Conservation (phyloP, 1,139 yeast genomes). For the Geotrichum cucujoidarum region DNA sequence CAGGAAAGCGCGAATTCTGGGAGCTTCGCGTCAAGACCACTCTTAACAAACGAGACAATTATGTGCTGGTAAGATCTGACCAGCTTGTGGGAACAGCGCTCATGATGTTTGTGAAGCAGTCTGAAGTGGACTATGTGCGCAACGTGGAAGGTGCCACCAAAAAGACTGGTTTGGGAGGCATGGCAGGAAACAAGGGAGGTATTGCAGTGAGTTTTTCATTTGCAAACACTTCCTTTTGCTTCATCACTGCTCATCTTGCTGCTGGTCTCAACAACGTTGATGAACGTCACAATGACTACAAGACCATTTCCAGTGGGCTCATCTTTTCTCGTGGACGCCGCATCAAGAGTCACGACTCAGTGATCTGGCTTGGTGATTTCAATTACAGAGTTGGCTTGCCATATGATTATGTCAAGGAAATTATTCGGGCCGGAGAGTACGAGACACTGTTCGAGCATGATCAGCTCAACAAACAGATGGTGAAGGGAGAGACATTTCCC, state of each 20-base stretch:
- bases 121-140: constrained; percentile 58
- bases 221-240: constrained; percentile 73
- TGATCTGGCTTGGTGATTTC: constrained; percentile 94
- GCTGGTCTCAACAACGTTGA: constrained; percentile 83
- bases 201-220: constrained; percentile 76
- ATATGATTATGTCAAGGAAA: constrained; percentile 66
- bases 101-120: constrained; percentile 62
- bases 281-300: constrained; percentile 85
- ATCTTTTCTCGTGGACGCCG: constrained; percentile 66
- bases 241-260: constrained; percentile 89
- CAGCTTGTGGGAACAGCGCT: constrained; percentile 92
- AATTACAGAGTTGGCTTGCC: constrained; percentile 76
- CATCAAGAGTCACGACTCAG: constrained; percentile 76
- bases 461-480: constrained; percentile 80
- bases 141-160: constrained; percentile 75
- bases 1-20: constrained; percentile 70
- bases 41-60: constrained; percentile 52
- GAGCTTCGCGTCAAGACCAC: constrained; percentile 59
- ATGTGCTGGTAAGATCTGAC: constrained; percentile 71
- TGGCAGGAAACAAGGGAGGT: constrained; percentile 89
- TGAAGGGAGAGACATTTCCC: constrained; percentile 77
- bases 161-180: constrained; percentile 88
- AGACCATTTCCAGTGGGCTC: constrained; percentile 71
- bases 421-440: constrained; percentile 47
- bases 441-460: constrained; percentile 60